Evolutionary conservation across 2,329 filamentous ascomycete genomes (phyloP), one percentile per base, ranked within the genome.

Genomic region (Ophiobolus disseminans): DNA sequence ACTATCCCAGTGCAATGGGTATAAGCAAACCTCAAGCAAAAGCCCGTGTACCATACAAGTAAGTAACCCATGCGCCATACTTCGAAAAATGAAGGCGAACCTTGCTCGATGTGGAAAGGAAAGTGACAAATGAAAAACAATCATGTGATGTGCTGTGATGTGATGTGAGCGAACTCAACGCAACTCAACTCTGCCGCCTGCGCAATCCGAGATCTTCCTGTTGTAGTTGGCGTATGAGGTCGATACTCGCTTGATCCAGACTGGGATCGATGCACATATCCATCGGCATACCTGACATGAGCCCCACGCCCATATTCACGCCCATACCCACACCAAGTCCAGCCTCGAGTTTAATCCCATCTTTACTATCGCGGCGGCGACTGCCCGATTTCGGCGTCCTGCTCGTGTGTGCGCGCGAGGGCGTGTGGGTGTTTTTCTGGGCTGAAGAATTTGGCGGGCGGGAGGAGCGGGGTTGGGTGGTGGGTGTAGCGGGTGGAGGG

Each of bases 151-250:
- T 5, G 9, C 5, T 5, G 9, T n/a, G 5, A n/a, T 28, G 9
- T n/a, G 25, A 35, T n/a, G 40, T 16, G n/a, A 25, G 46, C 44
- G 30, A 44, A 41, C 4, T n/a, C 31, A 44, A 44, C n/a, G n/a
- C n/a, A n/a, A n/a, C n/a, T n/a, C 63, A 57, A 48, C 64, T 67
- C 28, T 63, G 42, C 17, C 65, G 52, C 31, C 71, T 46, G 34
- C n/a, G n/a, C n/a, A 73, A 36, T 1, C 69, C 68, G 34, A 62
- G 52, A 34, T 70, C 68, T 37, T 70, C 59, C 6, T 60, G 55
- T 42, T 67, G 62, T 47, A 74, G 48, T 44, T 72, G 65, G 53
- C 63, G 60, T 40, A 63, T 63, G 10, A 65, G 52, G 21, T 65
- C 58, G 32, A 60, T 52, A 16, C 60, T 63, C 21, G 60, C 62